phyloP scores from a whole-genome alignment of 352 stramenopile species.

The Saprolegnia diclina region DNA sequence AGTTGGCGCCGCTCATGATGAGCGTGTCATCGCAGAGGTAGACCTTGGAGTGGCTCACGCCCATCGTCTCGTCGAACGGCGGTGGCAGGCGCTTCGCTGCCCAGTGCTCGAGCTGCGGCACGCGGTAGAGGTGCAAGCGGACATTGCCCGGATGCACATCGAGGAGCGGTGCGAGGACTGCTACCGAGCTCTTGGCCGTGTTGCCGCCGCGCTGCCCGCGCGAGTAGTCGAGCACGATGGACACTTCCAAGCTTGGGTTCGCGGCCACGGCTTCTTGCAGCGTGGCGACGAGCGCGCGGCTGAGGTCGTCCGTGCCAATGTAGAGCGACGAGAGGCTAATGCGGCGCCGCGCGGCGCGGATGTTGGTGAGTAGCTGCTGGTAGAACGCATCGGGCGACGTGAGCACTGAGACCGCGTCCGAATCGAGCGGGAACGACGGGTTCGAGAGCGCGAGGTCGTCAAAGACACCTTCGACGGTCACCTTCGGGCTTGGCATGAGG shows the following conservation, averaged over 20 bases:
- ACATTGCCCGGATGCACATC: slow-evolving; percentile 47
- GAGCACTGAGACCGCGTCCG: slow-evolving; percentile 46
- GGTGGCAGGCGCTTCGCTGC: slow-evolving; percentile 50
- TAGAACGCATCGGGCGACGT: slow-evolving; percentile 53
- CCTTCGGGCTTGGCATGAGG: background rate
- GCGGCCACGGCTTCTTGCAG: slow-evolving; percentile 37
- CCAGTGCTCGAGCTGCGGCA: slow-evolving; percentile 58
- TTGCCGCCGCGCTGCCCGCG: slow-evolving; percentile 47
- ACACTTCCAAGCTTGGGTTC: slow-evolving; percentile 45
- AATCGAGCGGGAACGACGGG: slow-evolving; percentile 48
- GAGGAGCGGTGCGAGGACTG: slow-evolving; percentile 48
- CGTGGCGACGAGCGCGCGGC: slow-evolving; percentile 41
- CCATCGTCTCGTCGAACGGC: slow-evolving; percentile 78
- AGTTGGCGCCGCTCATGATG: slow-evolving; percentile 74
- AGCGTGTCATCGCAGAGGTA: slow-evolving; percentile 78
- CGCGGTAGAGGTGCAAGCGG: slow-evolving; percentile 57
- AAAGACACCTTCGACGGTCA: slow-evolving; percentile 15
- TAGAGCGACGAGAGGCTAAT: slow-evolving; percentile 70
- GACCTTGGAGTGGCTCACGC: slow-evolving; percentile 77
- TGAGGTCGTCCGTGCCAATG: slow-evolving; percentile 54
- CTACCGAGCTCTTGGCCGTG: slow-evolving; percentile 45
- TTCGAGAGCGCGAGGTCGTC: slow-evolving; percentile 19
- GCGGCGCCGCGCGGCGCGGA: slow-evolving; percentile 39
- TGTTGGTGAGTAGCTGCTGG: slow-evolving; percentile 52
- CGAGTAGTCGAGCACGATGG: slow-evolving; percentile 66